Evolutionary conservation across 768 basidiomycete genomes (phyloP).

Genomic region (Mycena indigotica): DNA sequence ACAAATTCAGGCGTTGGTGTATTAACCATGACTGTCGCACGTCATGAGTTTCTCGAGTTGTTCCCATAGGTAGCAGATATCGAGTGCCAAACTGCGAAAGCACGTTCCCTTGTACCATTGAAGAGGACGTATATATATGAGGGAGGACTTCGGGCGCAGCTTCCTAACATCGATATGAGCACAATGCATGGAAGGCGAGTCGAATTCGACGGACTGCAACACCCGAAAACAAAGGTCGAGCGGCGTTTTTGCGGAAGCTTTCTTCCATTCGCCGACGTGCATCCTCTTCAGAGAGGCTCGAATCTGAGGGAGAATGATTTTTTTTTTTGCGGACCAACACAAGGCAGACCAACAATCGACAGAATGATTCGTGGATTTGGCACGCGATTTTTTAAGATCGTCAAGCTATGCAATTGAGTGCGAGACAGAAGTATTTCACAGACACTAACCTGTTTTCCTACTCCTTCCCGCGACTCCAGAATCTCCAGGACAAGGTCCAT

Average conservation of each 20-base stretch:
- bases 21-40: conserved; percentile 38
- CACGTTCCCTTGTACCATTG: conserved; percentile 58
- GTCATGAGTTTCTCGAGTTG: conserved; percentile 64
- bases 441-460: conserved; percentile 52
- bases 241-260: conserved; percentile 58
- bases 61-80: conserved; percentile 84
- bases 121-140: conserved; percentile 82
- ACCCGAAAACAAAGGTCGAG: conserved; percentile 64
- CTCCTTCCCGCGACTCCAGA: conserved; percentile 52
- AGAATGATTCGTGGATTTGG: neutral
- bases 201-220: conserved; percentile 44
- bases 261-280: conserved; percentile 66
- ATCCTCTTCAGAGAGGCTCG: conserved; percentile 42
- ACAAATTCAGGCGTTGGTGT: conserved; percentile 1
- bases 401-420: conserved; percentile 12
- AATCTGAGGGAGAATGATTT: neutral
- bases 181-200: neutral
- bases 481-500: conserved; percentile 79
- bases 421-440: neutral
- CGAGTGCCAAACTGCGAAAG: conserved; percentile 75
- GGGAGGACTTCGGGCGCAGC: conserved; percentile 68
- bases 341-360: conserved; percentile 8
- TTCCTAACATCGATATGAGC: conserved; percentile 38
- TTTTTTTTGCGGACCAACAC: no score
- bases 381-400: conserved; percentile 4